A percentile compares a stretch with the other conserved stretches of the same genome.
phyloP scores from a whole-genome alignment of 495 filamentous ascomycete species.

The Lophiotrema nucula region DNA sequence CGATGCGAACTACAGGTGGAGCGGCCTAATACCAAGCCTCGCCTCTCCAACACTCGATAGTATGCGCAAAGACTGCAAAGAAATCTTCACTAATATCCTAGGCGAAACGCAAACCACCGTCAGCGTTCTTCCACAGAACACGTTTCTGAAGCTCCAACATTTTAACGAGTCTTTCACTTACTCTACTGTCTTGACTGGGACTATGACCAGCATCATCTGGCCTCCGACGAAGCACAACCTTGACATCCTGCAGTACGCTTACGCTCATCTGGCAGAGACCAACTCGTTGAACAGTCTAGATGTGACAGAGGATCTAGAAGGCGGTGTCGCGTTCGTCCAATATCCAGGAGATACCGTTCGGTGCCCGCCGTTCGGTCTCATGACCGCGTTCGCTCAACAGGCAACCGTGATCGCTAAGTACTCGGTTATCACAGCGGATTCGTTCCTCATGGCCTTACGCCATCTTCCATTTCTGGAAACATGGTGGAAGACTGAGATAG shows the following conservation, averaged over 20 bases:
- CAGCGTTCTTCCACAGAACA: neutral
- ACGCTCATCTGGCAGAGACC: neutral
- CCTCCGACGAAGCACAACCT: constrained; percentile 4
- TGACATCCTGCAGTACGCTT: neutral
- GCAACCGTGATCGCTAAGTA: constrained; percentile 3
- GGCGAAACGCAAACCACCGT: no score
- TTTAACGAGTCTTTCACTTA: neutral
- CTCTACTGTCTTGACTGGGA: neutral
- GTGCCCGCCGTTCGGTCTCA: constrained; percentile 7
- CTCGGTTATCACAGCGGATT: neutral
- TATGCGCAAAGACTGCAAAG: no score
- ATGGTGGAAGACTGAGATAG: constrained; percentile 7
- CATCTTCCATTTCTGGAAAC: neutral
- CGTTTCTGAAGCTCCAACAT: constrained; percentile 1
- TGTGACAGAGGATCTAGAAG: neutral
- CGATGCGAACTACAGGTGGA: no score
- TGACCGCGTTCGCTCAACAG: neutral
- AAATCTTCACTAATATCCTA: no score
- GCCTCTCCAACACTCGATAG: no score
- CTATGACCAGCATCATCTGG: constrained; percentile 1
- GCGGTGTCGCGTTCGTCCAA: constrained; percentile 5
- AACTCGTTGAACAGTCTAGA: neutral
- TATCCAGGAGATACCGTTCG: neutral
- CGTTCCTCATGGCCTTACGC: neutral
- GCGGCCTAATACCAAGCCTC: no score